Conservation (phyloP, 108 stramenopile species). For the Schizochytrium sp. region DNA sequence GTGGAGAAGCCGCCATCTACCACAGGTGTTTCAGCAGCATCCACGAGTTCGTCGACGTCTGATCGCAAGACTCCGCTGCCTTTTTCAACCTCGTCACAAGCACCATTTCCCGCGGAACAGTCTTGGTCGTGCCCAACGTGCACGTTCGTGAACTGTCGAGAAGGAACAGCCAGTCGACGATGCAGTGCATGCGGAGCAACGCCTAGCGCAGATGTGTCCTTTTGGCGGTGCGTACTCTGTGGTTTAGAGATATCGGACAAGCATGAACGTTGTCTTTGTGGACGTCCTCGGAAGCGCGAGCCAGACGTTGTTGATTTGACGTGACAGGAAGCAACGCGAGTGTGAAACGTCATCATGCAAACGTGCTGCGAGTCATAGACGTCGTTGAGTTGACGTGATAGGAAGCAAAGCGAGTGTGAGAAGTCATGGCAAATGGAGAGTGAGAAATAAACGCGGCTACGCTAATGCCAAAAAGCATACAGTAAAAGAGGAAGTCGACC, state of each 20-base stretch:
- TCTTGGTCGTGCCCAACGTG: neutral
- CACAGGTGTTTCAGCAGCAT: neutral
- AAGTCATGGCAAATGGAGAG: no score
- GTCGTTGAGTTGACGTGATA: neutral
- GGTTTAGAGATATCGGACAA: neutral
- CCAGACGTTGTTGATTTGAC: neutral
- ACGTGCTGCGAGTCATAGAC: no score
- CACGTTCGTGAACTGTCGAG: neutral
- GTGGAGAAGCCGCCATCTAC: neutral
- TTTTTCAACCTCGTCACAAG: no score
- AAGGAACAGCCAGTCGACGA: neutral
- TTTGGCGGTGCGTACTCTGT: neutral
- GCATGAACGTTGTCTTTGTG: neutral
- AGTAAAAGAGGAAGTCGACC: no score
- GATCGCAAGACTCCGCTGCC: neutral
- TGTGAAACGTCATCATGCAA: no score
- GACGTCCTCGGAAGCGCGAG: neutral
- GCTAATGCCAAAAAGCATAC: no score
- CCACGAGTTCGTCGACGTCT: neutral
- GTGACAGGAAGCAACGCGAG: neutral
- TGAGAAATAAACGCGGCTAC: no score
- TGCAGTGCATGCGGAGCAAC: neutral
- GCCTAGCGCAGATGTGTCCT: neutral
- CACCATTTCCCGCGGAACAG: no score
- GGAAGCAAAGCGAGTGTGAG: no score